phyloP scores from a whole-genome alignment of 352 stramenopile species.

The Blastocystis sp. region DNA sequence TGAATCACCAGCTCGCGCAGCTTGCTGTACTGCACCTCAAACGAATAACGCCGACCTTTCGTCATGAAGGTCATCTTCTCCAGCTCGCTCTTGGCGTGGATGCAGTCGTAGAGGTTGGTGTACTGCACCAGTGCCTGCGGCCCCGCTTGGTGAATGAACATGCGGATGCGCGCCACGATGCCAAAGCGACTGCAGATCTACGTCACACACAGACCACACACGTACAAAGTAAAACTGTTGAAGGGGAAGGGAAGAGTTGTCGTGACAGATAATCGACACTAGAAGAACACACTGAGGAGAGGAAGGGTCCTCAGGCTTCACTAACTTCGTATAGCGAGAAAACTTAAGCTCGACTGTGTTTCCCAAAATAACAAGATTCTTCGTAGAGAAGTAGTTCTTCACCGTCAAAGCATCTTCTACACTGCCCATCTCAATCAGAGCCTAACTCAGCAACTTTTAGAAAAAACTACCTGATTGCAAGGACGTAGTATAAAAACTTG shows the following conservation, averaged over 20 bases:
- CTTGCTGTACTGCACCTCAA: conserved; percentile 32
- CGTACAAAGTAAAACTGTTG: conserved; percentile 11
- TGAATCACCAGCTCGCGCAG: conserved; percentile 1
- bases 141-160: conserved; percentile 32
- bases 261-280: conserved; percentile 1
- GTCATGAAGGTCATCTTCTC: not conserved
- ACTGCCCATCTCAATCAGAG: not conserved
- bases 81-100: not conserved
- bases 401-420: not conserved
- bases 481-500: conserved; percentile 33
- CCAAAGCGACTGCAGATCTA: not conserved
- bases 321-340: not conserved
- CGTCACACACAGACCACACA: not conserved
- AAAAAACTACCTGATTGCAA: not conserved
- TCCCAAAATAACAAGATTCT: conserved; percentile 26
- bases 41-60: not conserved
- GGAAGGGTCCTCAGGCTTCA: not conserved
- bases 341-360: not conserved
- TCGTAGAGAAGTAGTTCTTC: not conserved
- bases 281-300: not conserved
- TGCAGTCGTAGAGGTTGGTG: not conserved
- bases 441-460: not conserved
- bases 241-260: not conserved
- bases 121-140: conserved; percentile 22
- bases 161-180: not conserved